These are phyloP conservation scores for Naganishia sp. DNA, from an alignment of 1,284 basidiomycete species.

Conservation along the genomic window DNA sequence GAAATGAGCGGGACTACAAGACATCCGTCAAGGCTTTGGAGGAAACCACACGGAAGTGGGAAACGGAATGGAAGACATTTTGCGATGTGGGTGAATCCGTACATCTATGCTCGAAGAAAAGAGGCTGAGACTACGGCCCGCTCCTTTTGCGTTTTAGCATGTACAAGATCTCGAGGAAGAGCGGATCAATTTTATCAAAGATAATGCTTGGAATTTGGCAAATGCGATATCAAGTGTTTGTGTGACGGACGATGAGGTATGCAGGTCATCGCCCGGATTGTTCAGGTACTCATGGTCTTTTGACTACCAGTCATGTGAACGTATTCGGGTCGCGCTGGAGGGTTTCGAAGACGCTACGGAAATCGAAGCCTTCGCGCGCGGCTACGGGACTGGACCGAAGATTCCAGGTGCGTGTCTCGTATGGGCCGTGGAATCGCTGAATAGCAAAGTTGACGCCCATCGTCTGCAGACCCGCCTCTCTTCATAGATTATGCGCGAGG, in stretches of 20 bases:
- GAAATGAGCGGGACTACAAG: slow-evolving; percentile 86
- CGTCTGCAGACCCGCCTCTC: slow-evolving; percentile 64
- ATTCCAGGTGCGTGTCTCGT: slow-evolving; percentile 61
- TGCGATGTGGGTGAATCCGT: slow-evolving; percentile 62
- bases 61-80: slow-evolving; percentile 88
- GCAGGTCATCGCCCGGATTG: slow-evolving; percentile 42
- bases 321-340: slow-evolving; percentile 76
- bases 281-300: slow-evolving; percentile 13
- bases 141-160: slow-evolving; percentile 53
- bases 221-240: slow-evolving; percentile 95
- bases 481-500: slow-evolving; percentile 67
- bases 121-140: too few species aligned
- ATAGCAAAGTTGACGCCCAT: neutral
- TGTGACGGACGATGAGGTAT: slow-evolving; percentile 90
- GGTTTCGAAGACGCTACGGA: slow-evolving; percentile 78
- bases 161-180: slow-evolving; percentile 97
- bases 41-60: slow-evolving; percentile 84
- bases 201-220: slow-evolving; percentile 93
- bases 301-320: slow-evolving; percentile 75
- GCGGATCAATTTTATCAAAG: slow-evolving; percentile 88
- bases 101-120: neutral
- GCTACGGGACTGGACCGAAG: slow-evolving; percentile 77
- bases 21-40: slow-evolving; percentile 80
- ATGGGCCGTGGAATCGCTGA: neutral
- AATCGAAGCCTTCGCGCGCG: slow-evolving; percentile 78